Percentiles rank a stretch among this genome's conserved stretches.
These are phyloP conservation scores for Lichenothelia convexa DNA, from an alignment of 495 filamentous ascomycete species.

Conservation along the genomic window DNA sequence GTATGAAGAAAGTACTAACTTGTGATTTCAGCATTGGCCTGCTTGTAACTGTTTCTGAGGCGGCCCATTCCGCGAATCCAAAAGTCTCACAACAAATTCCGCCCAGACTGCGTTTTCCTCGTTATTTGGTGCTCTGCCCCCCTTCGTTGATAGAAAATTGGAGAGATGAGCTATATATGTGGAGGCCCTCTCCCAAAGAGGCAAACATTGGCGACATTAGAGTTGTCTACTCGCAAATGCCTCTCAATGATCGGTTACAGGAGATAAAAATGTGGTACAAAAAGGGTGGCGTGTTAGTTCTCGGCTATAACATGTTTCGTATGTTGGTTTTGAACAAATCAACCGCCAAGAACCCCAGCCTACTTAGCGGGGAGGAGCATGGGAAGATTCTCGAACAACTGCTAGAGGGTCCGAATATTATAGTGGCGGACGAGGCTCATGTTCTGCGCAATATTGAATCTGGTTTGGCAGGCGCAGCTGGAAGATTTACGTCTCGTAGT, in stretches of 20 bases:
- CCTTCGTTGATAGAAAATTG: slow-evolving; percentile 63
- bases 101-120: slow-evolving; percentile 34
- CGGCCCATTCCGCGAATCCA: slow-evolving; percentile 38
- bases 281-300: slow-evolving; percentile 52
- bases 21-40: slow-evolving; percentile 43
- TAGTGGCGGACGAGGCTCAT: slow-evolving; percentile 84
- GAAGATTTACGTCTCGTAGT: slow-evolving; percentile 42
- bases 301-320: slow-evolving; percentile 55
- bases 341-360: slow-evolving; percentile 3
- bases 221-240: slow-evolving; percentile 11
- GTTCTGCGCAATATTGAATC: slow-evolving; percentile 44
- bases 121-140: slow-evolving; percentile 60
- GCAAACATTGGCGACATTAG: slow-evolving; percentile 13
- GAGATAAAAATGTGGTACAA: slow-evolving; percentile 39
- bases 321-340: slow-evolving; percentile 24
- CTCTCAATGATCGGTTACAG: slow-evolving; percentile 19
- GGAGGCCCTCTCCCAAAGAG: slow-evolving; percentile 33
- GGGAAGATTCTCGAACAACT: slow-evolving; percentile 1
- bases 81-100: slow-evolving; percentile 49
- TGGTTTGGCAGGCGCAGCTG: slow-evolving; percentile 31
- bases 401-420: slow-evolving; percentile 31
- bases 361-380: background rate
- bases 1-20: slow-evolving; percentile 5
- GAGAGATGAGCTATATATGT: slow-evolving; percentile 54
- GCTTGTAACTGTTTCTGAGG: slow-evolving; percentile 51